Evolutionary conservation across 495 filamentous ascomycete species (phyloP).

Genomic region (Aspergillus biplanus): DNA sequence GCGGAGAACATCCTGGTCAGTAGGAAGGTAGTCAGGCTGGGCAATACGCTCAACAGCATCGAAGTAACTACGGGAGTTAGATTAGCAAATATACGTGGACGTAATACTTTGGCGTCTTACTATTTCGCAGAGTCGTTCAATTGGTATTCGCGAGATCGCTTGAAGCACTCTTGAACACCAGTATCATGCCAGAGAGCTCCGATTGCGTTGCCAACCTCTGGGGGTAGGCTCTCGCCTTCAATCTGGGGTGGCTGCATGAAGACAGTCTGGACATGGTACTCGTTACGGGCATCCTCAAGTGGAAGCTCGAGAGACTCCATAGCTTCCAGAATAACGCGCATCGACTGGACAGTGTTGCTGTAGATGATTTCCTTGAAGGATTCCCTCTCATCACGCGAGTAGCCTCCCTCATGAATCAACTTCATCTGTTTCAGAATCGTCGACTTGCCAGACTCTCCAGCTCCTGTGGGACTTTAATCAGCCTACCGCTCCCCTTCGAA

Average conservation of each 20-base stretch:
- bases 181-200: constrained; percentile 91
- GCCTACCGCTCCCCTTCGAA: constrained; percentile 13
- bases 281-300: constrained; percentile 82
- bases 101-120: constrained; percentile 57
- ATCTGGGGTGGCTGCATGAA: constrained; percentile 97
- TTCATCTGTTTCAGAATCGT: constrained; percentile 99
- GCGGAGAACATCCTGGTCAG: constrained; percentile 95
- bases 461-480: constrained; percentile 61
- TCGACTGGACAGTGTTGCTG: constrained; percentile 95
- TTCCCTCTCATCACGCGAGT: constrained; percentile 60
- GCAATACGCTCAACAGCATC: constrained; percentile 93
- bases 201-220: constrained; percentile 92
- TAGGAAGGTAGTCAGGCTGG: constrained; percentile 90
- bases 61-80: constrained; percentile 75
- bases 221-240: constrained; percentile 90
- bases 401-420: constrained; percentile 60
- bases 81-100: constrained; percentile 12
- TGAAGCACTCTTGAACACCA: constrained; percentile 95
- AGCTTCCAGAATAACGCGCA: constrained; percentile 93
- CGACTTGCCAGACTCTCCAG: constrained; percentile 99
- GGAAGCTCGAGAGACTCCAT: constrained; percentile 94
- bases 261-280: constrained; percentile 93
- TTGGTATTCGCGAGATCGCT: constrained; percentile 93
- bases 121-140: constrained; percentile 98
- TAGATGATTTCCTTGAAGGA: constrained; percentile 94